These are phyloP conservation scores for Sugiyamaella floridensis DNA, from an alignment of 805 yeast species.

Conservation along the genomic window DNA sequence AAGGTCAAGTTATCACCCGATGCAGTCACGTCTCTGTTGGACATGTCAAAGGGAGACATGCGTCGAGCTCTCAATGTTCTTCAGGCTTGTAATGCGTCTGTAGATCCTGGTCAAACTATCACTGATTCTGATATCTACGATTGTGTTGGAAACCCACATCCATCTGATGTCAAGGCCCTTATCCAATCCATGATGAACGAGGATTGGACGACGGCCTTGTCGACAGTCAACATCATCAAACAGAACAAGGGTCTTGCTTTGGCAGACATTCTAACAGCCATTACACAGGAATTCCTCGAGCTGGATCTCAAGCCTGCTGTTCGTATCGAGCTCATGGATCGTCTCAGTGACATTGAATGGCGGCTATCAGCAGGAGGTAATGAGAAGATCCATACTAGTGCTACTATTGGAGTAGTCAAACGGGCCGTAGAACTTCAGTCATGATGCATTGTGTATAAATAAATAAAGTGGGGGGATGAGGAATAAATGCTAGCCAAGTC, in stretches of 20 bases:
- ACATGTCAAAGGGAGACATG: conserved; percentile 91
- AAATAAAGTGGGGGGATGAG: neutral
- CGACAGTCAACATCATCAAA: conserved; percentile 60
- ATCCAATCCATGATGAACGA: conserved; percentile 74
- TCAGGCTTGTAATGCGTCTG: conserved; percentile 88
- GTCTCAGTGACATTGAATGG: conserved; percentile 83
- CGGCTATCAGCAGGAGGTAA: conserved; percentile 88
- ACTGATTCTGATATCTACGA: conserved; percentile 76
- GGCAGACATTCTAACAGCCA: conserved; percentile 73
- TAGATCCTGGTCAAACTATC: conserved; percentile 46
- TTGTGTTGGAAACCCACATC: conserved; percentile 94
- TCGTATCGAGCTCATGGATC: conserved; percentile 57
- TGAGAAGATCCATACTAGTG: conserved; percentile 83
- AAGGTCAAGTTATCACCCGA: conserved; percentile 47
- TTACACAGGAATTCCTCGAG: conserved; percentile 61
- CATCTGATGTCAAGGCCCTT: conserved; percentile 69
- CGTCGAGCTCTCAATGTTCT: conserved; percentile 86
- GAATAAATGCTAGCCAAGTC: conserved; percentile 2
- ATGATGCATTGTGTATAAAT: neutral
- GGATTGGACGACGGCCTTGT: conserved; percentile 76
- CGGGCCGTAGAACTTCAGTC: conserved; percentile 33
- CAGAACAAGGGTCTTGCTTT: conserved; percentile 78
- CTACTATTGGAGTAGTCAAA: conserved; percentile 81
- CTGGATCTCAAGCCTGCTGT: conserved; percentile 59
- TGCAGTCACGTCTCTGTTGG: conserved; percentile 61